Evolutionary conservation across 2,329 filamentous ascomycete genomes (phyloP).

Genomic region (Amesomyces nigricolor): DNA sequence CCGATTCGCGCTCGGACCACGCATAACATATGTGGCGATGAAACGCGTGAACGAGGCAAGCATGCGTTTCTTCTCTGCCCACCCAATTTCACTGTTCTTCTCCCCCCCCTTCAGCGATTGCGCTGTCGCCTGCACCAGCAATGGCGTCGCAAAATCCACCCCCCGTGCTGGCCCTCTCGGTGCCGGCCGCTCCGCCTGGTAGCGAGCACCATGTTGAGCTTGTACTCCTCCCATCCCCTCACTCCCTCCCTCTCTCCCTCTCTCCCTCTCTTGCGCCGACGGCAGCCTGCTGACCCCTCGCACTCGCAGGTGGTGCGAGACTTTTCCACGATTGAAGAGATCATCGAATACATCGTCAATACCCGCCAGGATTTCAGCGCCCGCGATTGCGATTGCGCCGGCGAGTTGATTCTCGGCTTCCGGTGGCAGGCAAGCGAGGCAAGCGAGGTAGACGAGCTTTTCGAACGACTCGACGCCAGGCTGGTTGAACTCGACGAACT

Average conservation of each 20-base stretch:
- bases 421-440: slow-evolving; percentile 3
- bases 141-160: background rate
- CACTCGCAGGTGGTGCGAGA: background rate
- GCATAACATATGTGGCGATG: too few relatives aligned
- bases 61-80: too few relatives aligned
- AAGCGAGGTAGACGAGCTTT: slow-evolving; percentile 3
- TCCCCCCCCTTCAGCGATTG: background rate
- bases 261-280: background rate
- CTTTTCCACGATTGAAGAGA: background rate
- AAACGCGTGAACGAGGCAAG: too few relatives aligned
- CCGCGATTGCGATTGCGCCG: slow-evolving; percentile 1
- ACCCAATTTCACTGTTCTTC: background rate
- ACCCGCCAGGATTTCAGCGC: background rate
- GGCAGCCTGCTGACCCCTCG: slow-evolving; percentile 1
- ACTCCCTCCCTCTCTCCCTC: background rate
- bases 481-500: slow-evolving; percentile 2
- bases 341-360: background rate
- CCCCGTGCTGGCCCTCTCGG: background rate
- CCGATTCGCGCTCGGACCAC: too few relatives aligned
- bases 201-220: too few relatives aligned
- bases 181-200: background rate
- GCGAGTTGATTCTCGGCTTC: slow-evolving; percentile 2
- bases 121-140: background rate
- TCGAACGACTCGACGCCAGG: background rate
- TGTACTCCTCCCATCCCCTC: too few relatives aligned